phyloP scores from a whole-genome alignment of 2,329 filamentous ascomycete species.

The Fusarium redolens region DNA sequence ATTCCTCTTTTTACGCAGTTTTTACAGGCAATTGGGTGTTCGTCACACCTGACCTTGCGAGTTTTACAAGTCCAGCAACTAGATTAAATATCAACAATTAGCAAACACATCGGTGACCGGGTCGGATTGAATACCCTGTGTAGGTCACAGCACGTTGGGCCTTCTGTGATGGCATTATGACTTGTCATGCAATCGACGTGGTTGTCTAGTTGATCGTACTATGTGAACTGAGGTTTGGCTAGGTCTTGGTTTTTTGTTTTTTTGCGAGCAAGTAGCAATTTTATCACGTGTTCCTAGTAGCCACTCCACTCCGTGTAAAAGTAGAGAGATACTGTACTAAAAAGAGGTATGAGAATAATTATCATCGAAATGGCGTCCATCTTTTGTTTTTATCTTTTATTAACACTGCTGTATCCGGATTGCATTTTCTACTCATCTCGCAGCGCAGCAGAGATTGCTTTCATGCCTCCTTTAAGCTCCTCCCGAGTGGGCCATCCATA shows the following conservation, averaged over 20 bases:
- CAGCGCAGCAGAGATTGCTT: neutral
- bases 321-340: too few relatives aligned
- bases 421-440: neutral
- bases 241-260: too few relatives aligned
- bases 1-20: slow-evolving; percentile 4
- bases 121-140: neutral
- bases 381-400: rapidly evolving
- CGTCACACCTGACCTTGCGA: neutral
- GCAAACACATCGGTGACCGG: neutral
- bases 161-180: neutral
- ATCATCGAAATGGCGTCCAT: rapidly evolving
- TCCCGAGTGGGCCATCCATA: slow-evolving; percentile 2
- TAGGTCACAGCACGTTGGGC: neutral
- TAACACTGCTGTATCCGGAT: rapidly evolving
- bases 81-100: neutral
- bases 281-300: too few relatives aligned
- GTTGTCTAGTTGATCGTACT: neutral
- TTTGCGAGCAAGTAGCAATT: too few relatives aligned
- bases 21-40: neutral
- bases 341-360: rapidly evolving
- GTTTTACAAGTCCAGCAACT: slow-evolving; percentile 6
- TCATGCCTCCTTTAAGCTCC: neutral
- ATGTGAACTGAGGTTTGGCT: neutral
- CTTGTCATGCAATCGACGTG: neutral
- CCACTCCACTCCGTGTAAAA: too few relatives aligned